Conservation (phyloP, 176 grass and related monocot species). For the Carex kokanica region DNA sequence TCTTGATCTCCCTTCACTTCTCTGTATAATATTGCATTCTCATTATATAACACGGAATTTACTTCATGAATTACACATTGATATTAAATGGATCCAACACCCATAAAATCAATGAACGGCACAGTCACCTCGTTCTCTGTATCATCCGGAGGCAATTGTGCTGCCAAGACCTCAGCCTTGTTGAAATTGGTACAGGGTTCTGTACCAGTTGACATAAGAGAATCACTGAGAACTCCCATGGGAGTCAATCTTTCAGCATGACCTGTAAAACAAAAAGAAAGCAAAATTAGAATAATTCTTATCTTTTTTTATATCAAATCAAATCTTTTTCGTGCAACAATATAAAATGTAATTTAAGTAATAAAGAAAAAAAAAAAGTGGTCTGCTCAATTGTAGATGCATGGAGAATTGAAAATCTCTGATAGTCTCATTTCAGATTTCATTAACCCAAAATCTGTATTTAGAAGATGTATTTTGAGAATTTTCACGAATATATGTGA, state of each 20-base stretch:
- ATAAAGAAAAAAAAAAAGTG: neutral
- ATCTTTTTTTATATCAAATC: neutral
- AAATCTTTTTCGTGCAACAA: neutral
- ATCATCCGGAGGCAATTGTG: neutral
- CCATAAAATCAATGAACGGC: constrained; percentile 7
- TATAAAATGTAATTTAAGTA: neutral
- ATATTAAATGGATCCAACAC: constrained; percentile 1
- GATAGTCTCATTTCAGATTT: neutral
- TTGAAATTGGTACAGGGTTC: neutral
- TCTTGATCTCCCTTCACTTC: neutral
- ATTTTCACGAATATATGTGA: neutral
- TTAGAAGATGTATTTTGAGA: neutral
- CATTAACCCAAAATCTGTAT: neutral
- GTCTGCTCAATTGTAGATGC: neutral
- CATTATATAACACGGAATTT: neutral
- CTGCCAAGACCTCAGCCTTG: neutral
- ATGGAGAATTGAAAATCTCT: neutral
- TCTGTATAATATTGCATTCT: neutral
- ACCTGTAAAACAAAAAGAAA: neutral
- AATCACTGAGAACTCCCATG: neutral
- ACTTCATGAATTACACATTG: neutral
- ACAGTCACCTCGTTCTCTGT: neutral
- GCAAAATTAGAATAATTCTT: neutral
- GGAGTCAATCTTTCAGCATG: neutral
- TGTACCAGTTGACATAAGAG: neutral